phyloP scores from a whole-genome alignment of 2,329 filamentous ascomycete genomes.

The Capronia coronata region DNA sequence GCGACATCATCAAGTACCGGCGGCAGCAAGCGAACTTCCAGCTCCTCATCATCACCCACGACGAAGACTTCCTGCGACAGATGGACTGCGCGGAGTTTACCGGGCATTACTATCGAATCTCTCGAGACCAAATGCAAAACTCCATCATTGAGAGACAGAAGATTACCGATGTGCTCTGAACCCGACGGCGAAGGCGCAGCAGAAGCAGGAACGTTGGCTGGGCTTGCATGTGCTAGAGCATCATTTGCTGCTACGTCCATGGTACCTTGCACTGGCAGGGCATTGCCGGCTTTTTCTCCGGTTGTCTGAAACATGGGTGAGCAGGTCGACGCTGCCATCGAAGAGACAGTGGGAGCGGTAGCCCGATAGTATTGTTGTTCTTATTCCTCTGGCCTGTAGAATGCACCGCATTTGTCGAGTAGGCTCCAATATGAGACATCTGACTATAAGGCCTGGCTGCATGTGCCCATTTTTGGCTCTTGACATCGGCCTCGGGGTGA shows the following conservation, averaged over 20 bases:
- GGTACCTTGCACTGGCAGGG: conserved; percentile 12
- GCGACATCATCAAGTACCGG: conserved; percentile 77
- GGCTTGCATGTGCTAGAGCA: conserved; percentile 3
- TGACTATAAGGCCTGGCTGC: not conserved
- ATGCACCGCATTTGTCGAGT: too few relatives aligned
- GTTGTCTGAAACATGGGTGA: conserved; percentile 1
- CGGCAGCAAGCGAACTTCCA: conserved; percentile 91
- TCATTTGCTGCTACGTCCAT: conserved; percentile 7
- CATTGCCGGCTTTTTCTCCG: conserved; percentile 1
- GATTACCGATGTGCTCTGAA: conserved; percentile 43
- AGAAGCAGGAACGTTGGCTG: not conserved
- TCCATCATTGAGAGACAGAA: conserved; percentile 68
- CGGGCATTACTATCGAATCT: conserved; percentile 85
- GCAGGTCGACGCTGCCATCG: not conserved
- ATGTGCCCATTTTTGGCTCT: not conserved
- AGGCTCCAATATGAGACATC: too few relatives aligned
- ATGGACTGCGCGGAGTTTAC: conserved; percentile 94
- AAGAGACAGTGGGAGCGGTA: not conserved
- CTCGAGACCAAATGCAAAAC: conserved; percentile 75
- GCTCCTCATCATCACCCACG: conserved; percentile 96
- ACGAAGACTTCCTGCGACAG: conserved; percentile 86
- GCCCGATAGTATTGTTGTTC: not conserved
- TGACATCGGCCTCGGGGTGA: not conserved
- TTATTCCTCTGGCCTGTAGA: too few relatives aligned
- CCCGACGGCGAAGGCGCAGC: not conserved